Percentiles rank a stretch among this genome's conserved stretches.
Conservation (phyloP, 106 monocot species). For the Dioscorea dumetorum region DNA sequence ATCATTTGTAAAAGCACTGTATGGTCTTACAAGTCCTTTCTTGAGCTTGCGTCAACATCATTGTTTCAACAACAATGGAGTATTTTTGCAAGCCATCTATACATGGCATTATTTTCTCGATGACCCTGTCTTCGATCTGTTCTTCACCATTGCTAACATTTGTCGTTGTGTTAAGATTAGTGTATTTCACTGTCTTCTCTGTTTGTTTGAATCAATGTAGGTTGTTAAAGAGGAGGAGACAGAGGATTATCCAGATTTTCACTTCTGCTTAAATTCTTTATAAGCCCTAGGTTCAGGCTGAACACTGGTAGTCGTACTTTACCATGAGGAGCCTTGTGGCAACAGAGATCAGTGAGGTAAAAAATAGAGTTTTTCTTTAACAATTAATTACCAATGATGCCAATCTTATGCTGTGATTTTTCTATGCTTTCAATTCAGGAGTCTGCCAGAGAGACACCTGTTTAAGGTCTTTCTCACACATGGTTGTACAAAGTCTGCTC, state of each 20-base stretch:
- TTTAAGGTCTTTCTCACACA: no score
- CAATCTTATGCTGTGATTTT: not conserved
- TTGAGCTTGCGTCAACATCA: no score
- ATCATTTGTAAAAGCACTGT: no score
- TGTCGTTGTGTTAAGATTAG: not conserved
- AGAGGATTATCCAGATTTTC: slow-evolving; percentile 12
- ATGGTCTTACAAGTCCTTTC: no score
- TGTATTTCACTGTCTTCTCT: not conserved
- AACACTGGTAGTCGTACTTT: not conserved
- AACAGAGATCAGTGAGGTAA: slow-evolving; percentile 15
- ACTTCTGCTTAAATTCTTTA: slow-evolving; percentile 3
- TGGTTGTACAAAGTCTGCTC: slow-evolving; percentile 25
- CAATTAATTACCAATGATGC: not conserved
- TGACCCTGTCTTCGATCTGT: not conserved
- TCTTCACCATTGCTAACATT: not conserved
- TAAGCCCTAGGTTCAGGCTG: not conserved
- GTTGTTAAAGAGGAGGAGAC: slow-evolving; percentile 22
- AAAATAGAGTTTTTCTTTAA: not conserved
- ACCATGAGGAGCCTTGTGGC: not conserved
- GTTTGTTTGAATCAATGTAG: slow-evolving; percentile 6
- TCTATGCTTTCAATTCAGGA: slow-evolving; percentile 3
- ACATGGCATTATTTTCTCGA: no score
- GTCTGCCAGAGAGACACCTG: slow-evolving; percentile 14
- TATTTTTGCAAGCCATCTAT: no score
- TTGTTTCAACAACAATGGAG: no score